Percentiles rank a stretch among this genome's conserved stretches.
These are phyloP conservation scores for Sarocladiaceae sp. DNA, from an alignment of 2,329 filamentous ascomycete species.

Conservation along the genomic window DNA sequence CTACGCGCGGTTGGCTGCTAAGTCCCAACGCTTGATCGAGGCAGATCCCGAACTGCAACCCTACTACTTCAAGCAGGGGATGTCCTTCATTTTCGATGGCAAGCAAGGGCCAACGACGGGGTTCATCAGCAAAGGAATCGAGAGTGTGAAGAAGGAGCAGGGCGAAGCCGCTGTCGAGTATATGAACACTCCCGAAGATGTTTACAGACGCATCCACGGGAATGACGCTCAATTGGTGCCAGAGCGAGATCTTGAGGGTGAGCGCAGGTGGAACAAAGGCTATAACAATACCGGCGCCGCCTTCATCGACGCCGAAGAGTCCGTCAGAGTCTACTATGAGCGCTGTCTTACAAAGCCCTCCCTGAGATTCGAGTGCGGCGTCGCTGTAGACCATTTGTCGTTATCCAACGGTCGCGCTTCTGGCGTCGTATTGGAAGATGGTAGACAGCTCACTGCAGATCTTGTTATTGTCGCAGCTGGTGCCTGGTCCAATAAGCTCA, in stretches of 20 bases:
- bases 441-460: constrained; percentile 13
- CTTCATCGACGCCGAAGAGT: constrained; percentile 20
- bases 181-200: constrained; percentile 12
- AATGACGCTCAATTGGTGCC: constrained; percentile 11
- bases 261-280: constrained; percentile 16
- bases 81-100: constrained; percentile 19
- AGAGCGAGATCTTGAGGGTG: background rate
- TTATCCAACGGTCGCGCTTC: constrained; percentile 4
- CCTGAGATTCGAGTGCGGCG: constrained; percentile 17
- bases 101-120: constrained; percentile 15
- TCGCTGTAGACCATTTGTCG: constrained; percentile 12
- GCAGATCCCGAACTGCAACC: constrained; percentile 15
- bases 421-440: constrained; percentile 17
- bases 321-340: constrained; percentile 20
- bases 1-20: constrained; percentile 17
- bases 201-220: constrained; percentile 20
- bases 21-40: constrained; percentile 13
- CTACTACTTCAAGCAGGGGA: constrained; percentile 20
- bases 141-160: background rate
- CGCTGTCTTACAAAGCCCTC: constrained; percentile 15
- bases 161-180: background rate
- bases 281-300: constrained; percentile 20
- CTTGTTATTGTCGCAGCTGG: constrained; percentile 18
- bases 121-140: constrained; percentile 13
- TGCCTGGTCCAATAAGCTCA: constrained; percentile 19